Percentiles rank a stretch among this genome's conserved stretches.
These are phyloP conservation scores for Phytophthora agathidicida DNA, from an alignment of 352 stramenopile genomes.

Conservation along the genomic window DNA sequence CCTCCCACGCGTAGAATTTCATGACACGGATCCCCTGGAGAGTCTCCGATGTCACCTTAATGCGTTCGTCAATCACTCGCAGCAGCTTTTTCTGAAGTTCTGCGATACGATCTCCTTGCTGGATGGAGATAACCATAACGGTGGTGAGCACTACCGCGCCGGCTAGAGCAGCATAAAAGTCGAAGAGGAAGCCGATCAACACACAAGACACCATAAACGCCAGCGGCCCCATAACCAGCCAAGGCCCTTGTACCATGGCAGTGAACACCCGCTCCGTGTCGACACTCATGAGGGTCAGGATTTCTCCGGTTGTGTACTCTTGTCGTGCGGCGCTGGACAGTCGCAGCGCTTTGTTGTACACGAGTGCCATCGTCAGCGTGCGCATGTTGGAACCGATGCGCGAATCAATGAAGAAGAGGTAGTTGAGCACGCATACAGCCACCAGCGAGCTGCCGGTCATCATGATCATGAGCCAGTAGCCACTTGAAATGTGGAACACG, in stretches of 20 bases:
- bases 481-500: conserved; percentile 25
- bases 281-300: too few species aligned
- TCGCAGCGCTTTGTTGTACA: conserved; percentile 61
- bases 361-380: conserved; percentile 31
- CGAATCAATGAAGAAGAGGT: conserved; percentile 30
- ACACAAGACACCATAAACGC: conserved; percentile 17
- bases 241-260: conserved; percentile 18
- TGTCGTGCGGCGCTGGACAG: conserved; percentile 45
- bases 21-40: conserved; percentile 87
- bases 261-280: conserved; percentile 37
- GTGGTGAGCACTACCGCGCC: conserved; percentile 11
- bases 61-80: conserved; percentile 59
- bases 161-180: conserved; percentile 3
- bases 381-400: conserved; percentile 40
- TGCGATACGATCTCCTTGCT: conserved; percentile 8
- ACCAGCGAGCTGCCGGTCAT: conserved; percentile 16
- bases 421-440: conserved; percentile 32
- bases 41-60: conserved; percentile 93
- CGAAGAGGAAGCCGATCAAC: conserved; percentile 28
- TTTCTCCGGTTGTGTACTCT: conserved; percentile 38
- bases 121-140: conserved; percentile 15
- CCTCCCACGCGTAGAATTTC: conserved; percentile 89
- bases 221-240: conserved; percentile 23
- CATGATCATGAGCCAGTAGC: conserved; percentile 27
- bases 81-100: conserved; percentile 13